phyloP scores from a whole-genome alignment of 2,329 filamentous ascomycete species.

The Ascochyta lentis region DNA sequence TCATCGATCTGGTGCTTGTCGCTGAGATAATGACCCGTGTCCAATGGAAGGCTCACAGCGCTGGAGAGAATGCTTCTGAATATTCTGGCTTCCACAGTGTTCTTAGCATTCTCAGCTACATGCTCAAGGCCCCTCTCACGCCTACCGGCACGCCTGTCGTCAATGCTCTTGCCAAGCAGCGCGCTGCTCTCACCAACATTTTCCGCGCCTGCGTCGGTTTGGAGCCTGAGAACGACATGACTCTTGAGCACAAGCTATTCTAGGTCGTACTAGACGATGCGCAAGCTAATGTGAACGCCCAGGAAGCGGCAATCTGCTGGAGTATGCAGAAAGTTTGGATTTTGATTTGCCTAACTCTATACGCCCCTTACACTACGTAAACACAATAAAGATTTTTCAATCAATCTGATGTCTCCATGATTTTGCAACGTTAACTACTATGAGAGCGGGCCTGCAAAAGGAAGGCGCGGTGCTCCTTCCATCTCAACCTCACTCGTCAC shows the following conservation, averaged over 20 bases:
- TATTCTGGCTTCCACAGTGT: slow-evolving; percentile 97
- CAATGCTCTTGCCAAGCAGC: slow-evolving; percentile 96
- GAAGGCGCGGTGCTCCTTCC: slow-evolving; percentile 17
- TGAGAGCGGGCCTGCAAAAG: not conserved
- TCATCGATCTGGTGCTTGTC: slow-evolving; percentile 93
- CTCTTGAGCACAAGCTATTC: slow-evolving; percentile 97
- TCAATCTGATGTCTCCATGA: not conserved
- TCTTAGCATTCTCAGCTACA: slow-evolving; percentile 96
- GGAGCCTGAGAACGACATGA: slow-evolving; percentile 98
- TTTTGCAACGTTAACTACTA: too few species aligned
- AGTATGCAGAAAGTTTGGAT: not conserved
- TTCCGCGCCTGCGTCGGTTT: slow-evolving; percentile 97
- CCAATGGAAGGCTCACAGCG: slow-evolving; percentile 75
- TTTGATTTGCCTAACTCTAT: slow-evolving; percentile 33
- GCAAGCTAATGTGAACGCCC: not conserved
- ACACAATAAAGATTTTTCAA: slow-evolving; percentile 10
- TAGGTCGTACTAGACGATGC: slow-evolving; percentile 18
- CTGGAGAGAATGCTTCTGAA: slow-evolving; percentile 63
- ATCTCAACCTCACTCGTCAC: not conserved
- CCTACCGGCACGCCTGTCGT: slow-evolving; percentile 94
- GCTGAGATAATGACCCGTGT: slow-evolving; percentile 99
- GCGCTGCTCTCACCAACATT: slow-evolving; percentile 93
- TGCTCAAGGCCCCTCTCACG: slow-evolving; percentile 94
- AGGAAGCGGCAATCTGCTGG: not conserved
- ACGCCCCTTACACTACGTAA: slow-evolving; percentile 31